These are phyloP conservation scores for Tilletia setariae DNA, from an alignment of 1,284 basidiomycete species.

Conservation along the genomic window DNA sequence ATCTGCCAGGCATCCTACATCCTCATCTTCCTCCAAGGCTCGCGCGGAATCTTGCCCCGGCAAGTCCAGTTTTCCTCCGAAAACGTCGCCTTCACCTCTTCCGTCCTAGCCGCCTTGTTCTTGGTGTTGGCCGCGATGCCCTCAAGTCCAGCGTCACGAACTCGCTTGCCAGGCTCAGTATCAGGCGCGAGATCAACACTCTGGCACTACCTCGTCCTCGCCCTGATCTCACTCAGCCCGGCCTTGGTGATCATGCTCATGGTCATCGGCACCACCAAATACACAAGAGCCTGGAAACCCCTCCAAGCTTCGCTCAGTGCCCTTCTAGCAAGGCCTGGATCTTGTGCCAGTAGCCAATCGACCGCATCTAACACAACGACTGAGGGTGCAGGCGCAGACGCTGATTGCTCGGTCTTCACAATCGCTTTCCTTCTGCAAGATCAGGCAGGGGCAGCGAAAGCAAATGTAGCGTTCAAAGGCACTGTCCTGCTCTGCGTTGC, in stretches of 20 bases:
- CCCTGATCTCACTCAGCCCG: not conserved
- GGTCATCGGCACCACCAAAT: not conserved
- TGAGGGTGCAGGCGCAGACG: not conserved
- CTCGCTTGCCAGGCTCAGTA: not conserved
- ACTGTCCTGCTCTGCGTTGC: not conserved
- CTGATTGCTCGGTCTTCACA: slow-evolving; percentile 3
- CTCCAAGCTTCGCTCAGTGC: not conserved
- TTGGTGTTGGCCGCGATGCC: slow-evolving; percentile 1
- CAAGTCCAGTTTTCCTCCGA: not conserved
- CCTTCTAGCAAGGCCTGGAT: not conserved
- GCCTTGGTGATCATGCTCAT: slow-evolving; percentile 1
- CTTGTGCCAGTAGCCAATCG: not conserved
- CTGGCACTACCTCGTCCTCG: not conserved
- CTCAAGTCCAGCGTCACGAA: slow-evolving; percentile 1
- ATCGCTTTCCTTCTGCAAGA: slow-evolving; percentile 11
- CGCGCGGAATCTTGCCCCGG: not conserved
- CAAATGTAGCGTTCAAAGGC: not conserved
- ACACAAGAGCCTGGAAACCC: not conserved
- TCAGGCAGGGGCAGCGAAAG: not conserved
- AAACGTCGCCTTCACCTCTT: not conserved
- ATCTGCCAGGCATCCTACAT: slow-evolving; percentile 1
- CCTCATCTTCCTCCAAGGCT: slow-evolving; percentile 8
- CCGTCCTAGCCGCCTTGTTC: not conserved
- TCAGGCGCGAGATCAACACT: not conserved
- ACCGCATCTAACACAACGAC: not conserved